Evolutionary conservation across 768 basidiomycete genomes (phyloP), one percentile per base, ranked within the genome.

Genomic region (Steccherinum ochraceum): DNA sequence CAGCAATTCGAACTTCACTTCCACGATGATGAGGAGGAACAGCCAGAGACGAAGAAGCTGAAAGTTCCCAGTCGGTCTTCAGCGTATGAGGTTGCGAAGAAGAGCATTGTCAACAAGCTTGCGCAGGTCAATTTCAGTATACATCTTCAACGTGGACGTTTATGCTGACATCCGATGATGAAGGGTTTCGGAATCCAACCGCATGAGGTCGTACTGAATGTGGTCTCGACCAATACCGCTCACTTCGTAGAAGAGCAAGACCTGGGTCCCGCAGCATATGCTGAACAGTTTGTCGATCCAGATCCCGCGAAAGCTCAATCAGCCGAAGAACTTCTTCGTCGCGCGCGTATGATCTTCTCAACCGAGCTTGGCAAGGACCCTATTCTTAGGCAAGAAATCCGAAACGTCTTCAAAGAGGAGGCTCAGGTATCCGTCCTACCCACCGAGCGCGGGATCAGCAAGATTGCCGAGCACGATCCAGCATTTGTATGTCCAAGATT

Each of bases 301-400:
- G 83, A 87, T 60, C 78, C 80, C 4, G 27, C 63, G 40, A 81
- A 78, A 53, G 74, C 78, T 1, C 75, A 76, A 57, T 61, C 78
- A 10, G 70, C 84, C 0, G 83, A 89, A 50, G 86, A 90, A 48
- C 64, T 89, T 23, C 76, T 93, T 43, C 75, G 75, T 44, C 80
- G 80, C 26, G 89, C 91, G 10, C 81, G 89, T 45, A 79, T 90
- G 74, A 86, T 98, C 50, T 69, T 98, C 44, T 79, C 86, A 4
- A 91, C 89, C 0, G 96, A 98, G 64, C 77, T 98, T 16, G 89
- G 90, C 26, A 94, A 89, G 63, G 95, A 99, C 64, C 95, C 95
- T 12, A 70, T 92, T 11, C 77, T 99, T 24, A 77, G 92, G 40
- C 82, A 84, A 55, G 76, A 83, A 51, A 82, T 92, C 46, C 82